A percentile compares a stretch with the other conserved stretches of the same genome.
phyloP scores from a whole-genome alignment of 306 rosid species.

The Aeschynomene evenia region DNA sequence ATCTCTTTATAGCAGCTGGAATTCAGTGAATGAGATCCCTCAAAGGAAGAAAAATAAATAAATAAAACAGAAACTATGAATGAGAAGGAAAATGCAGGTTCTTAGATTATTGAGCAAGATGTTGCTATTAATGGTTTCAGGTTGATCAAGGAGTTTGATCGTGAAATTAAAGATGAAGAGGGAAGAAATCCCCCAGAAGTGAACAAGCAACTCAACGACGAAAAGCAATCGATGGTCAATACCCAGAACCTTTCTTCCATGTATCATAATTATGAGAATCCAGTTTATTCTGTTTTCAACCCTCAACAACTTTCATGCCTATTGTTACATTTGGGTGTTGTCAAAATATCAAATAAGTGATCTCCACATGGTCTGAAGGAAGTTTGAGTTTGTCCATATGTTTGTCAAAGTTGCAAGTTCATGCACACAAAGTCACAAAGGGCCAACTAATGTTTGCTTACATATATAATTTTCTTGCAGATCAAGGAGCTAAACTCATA shows the following conservation, averaged over 20 bases:
- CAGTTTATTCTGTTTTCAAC: background rate
- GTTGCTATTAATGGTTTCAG: slow-evolving; percentile 44
- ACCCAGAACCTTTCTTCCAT: slow-evolving; percentile 9
- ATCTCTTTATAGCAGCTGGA: slow-evolving; percentile 8
- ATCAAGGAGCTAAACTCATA: slow-evolving; percentile 97
- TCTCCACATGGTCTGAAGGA: slow-evolving; percentile 1
- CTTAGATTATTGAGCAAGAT: slow-evolving; percentile 11
- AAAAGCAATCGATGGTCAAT: slow-evolving; percentile 91
- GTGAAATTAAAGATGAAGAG: slow-evolving; percentile 90
- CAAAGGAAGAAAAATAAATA: background rate
- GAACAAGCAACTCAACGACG: slow-evolving; percentile 96
- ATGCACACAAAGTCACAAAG: slow-evolving; percentile 8
- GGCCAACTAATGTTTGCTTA: slow-evolving; percentile 17
- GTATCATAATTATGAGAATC: slow-evolving; percentile 10
- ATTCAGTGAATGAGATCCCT: slow-evolving; percentile 2
- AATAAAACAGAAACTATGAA: background rate
- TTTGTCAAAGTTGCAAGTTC: slow-evolving; percentile 11
- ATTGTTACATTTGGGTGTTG: slow-evolving; percentile 15
- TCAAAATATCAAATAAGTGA: slow-evolving; percentile 9
- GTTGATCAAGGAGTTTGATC: slow-evolving; percentile 90
- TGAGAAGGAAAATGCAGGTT: slow-evolving; percentile 26
- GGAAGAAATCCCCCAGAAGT: slow-evolving; percentile 77
- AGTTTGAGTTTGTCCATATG: background rate
- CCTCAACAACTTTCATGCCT: slow-evolving; percentile 13
- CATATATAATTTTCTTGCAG: slow-evolving; percentile 58